Evolutionary conservation across 2,329 filamentous ascomycete species (phyloP), one percentile per base, ranked within the genome.

Genomic region (Aureobasidium sp.): DNA sequence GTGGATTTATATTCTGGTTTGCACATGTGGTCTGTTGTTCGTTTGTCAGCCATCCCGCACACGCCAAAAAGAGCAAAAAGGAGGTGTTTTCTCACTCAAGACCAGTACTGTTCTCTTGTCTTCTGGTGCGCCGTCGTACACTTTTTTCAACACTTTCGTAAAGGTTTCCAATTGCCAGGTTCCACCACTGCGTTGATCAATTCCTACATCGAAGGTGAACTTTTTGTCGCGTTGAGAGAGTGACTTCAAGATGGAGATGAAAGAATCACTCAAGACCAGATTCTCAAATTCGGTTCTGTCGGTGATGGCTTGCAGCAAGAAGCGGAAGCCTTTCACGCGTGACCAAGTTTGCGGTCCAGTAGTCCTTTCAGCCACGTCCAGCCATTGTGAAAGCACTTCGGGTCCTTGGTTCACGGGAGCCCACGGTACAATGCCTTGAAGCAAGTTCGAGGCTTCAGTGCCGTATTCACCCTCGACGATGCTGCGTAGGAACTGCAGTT

Each of bases 141-240:
- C 83, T 42, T 61, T 67, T 47, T 67, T 63, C 43, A 78, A 69
- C 60, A 75, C 71, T 54, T 68, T 67, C 1, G 65, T 68, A 11
- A 74, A 70, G 1, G 64, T 62, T 43, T 75, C 71, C 31, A 78
- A 60, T 62, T 74, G 90, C 75, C 81, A 84, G 61, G 86, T 78
- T 5, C 90, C 92, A 29, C 87, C 84, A n/a, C 83, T 79, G 70
- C 89, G 83, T 67, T 88, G 84, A 77, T 96, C 90, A 13, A 96
- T 83, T 0, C 89, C 91, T 0, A 96, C 76, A 70, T 96, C 93
- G 71, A 96, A 96, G 1, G 82, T 80, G 67, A 86, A 81, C 0
- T 83, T 83, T 62, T 78, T 78, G 57, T 78, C 78, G 4, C 84
- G 77, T 11, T 80, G 75, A 35, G 79, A 73, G 43, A 92, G 68